Evolutionary conservation across 2,329 filamentous ascomycete genomes (phyloP), one percentile per base, ranked within the genome.

Genomic region (Claviceps capensis): DNA sequence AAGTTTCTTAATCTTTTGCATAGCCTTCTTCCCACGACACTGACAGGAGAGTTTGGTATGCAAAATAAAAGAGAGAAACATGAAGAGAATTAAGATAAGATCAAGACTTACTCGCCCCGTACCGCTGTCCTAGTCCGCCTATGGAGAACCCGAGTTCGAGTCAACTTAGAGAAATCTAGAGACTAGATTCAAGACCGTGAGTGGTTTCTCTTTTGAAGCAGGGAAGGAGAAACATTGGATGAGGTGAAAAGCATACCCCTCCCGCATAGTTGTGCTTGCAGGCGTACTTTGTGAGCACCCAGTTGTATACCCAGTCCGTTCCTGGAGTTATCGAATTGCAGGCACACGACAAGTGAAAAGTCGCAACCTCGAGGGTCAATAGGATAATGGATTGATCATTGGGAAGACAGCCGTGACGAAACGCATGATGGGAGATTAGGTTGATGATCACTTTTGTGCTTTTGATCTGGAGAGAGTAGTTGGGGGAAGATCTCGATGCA

Each of bases 291-390:
- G 46, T 48, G 36, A 48, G 46, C 34, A 40, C 19, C 46, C 34
- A 48, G 19, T 40, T 36, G 46, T n/a, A 48, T 8, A 3, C 22
- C 17, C 46, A 34, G n/a, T 38, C 14, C 36, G 13, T n/a, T 5
- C 26, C 23, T 26, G 14, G 13, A 6, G 17, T 38, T 5, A 37
- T 19, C 17, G 36, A 36, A 17, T 47, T 17, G 46, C 46, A 47
- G 34, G n/a, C 46, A 19, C 46, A 47, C 17, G 6, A 6, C 8
- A 16, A 19, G 22, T 47, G 46, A 1, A 3, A 34, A 11, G 0
- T 9, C 4, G 79, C 44, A 17, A 26, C 23, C 7, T 26, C 44
- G 7, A 46, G 23, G 26, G 23, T n/a, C 44, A 46, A 14, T 2
- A 46, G 34, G 44, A 34, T 19, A 19, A 19, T 19, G 19, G 19